Evolutionary conservation across 805 yeast genomes (phyloP), one percentile per base, ranked within the genome.

Genomic region (Danielia oregonensis): DNA sequence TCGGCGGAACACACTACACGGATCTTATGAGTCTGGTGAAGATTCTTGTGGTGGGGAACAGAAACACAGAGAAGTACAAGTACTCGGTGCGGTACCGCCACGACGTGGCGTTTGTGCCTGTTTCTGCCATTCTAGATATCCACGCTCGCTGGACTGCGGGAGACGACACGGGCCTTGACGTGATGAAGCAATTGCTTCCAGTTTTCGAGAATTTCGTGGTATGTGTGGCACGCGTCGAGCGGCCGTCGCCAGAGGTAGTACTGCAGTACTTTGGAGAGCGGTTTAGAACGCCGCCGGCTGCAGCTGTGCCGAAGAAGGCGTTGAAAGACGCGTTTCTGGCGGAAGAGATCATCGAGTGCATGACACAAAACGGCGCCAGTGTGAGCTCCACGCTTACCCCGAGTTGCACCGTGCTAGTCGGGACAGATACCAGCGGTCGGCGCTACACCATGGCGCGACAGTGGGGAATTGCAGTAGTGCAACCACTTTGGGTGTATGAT

Each of bases 21-120:
- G 81, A 81, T 48, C 56, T 82, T 44, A 76, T 80, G 64, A 72
- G 78, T 30, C 79, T 78, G 51, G 80, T 76, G 2, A 68, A 72
- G 34, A 73, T 74, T 26, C 55, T 83, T 17, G 65, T 83, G 4
- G 79, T 81, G 19, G 87, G 86, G 2, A 68, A 66, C 26, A 59
- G 73, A 18, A 59, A 67, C 36, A 76, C 83, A 0, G 79, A 74
- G 17, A 79, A 79, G 51, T 77, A 70, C 53, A 58, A 57, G 32
- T 79, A 65, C 49, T 69, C 76, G 35, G 68, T 76, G 1, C 59
- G 65, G 37, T 61, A 65, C 36, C 57, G 86, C 22, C 59, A 62
- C 32, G 89, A 84, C 56, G 68, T 86, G 21, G 55, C 55, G 27
- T 77, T 86, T 44, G 51, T 86, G 12, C 52, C 58, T 9, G 71